Conservation (phyloP, 805 yeast species). For the Candida vartiovaarae region DNA sequence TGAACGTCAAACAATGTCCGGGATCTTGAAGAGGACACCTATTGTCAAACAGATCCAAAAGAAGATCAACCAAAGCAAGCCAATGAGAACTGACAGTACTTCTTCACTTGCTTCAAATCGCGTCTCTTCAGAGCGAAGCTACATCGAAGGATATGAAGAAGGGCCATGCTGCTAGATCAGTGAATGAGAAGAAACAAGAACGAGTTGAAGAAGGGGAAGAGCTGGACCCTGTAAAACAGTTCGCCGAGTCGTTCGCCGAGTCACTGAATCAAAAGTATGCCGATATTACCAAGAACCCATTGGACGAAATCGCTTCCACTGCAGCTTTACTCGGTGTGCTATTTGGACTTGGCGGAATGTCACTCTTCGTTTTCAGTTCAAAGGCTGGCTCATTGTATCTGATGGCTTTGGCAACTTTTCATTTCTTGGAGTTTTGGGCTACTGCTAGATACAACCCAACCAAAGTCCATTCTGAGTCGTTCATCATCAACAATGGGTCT, state of each 20-base stretch:
- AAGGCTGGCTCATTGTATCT: conserved; percentile 42
- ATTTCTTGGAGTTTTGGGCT: conserved; percentile 71
- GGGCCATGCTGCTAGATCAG: too few species aligned
- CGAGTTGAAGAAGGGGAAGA: too few species aligned
- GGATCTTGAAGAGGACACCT: not conserved
- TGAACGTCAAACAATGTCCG: not conserved
- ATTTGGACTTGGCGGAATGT: conserved; percentile 32
- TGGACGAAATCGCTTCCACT: conserved; percentile 37
- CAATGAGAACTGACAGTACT: too few species aligned
- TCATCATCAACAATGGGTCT: conserved; percentile 55
- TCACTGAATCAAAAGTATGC: not conserved
- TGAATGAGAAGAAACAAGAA: too few species aligned
- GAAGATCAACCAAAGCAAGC: not conserved
- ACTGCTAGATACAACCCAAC: conserved; percentile 70
- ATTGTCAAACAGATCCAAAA: not conserved
- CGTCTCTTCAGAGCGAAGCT: too few species aligned
- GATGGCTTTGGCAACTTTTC: conserved; percentile 53
- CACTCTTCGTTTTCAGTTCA: conserved; percentile 24
- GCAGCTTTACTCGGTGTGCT: conserved; percentile 37
- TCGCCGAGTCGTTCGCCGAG: too few species aligned
- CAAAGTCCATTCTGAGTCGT: conserved; percentile 65
- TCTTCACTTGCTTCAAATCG: too few species aligned
- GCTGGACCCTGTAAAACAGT: too few species aligned
- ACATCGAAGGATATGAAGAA: too few species aligned
- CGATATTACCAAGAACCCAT: conserved; percentile 27